A percentile compares a stretch with the other conserved stretches of the same genome.
Evolutionary conservation across 1,284 basidiomycete genomes (phyloP).

Genomic region (Termitomyces sp.): DNA sequence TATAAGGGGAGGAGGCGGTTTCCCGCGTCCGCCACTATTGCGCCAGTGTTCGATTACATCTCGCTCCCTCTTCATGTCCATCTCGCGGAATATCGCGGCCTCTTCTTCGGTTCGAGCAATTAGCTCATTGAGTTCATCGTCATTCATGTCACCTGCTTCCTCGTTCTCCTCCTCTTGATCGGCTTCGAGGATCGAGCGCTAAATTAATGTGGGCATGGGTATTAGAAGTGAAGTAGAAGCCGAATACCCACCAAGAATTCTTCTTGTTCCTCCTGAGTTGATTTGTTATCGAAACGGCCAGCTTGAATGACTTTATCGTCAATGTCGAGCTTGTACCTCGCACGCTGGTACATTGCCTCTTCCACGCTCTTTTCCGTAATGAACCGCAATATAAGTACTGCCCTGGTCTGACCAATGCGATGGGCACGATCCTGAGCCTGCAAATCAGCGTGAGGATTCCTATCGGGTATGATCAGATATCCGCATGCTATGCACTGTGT

Average conservation of each 20-base stretch:
- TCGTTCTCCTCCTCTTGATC: constrained; percentile 92
- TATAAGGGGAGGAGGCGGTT: constrained; percentile 77
- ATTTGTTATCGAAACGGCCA: constrained; percentile 99
- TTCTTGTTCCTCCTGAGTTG: constrained; percentile 96
- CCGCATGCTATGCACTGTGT: neutral
- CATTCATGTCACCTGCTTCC: constrained; percentile 92
- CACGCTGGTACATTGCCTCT: constrained; percentile 94
- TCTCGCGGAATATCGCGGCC: constrained; percentile 70
- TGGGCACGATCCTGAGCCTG: constrained; percentile 99
- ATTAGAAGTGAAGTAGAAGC: constrained; percentile 11
- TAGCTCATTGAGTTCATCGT: constrained; percentile 95
- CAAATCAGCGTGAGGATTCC: constrained; percentile 96
- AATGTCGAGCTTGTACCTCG: constrained; percentile 96
- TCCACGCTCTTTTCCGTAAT: constrained; percentile 99
- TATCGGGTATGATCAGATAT: constrained; percentile 21
- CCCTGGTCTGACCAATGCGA: constrained; percentile 99
- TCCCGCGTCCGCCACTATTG: constrained; percentile 72
- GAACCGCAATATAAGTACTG: constrained; percentile 93
- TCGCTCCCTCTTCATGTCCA: constrained; percentile 82
- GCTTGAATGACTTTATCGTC: constrained; percentile 99
- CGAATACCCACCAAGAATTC: constrained; percentile 72
- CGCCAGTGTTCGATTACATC: constrained; percentile 72
- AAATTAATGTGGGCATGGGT: constrained; percentile 3
- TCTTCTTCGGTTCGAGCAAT: constrained; percentile 87
- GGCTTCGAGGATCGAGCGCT: constrained; percentile 84